Base-by-base conservation (phyloP, 2,329 filamentous ascomycete genomes). In the Bipolaris zeicola region DNA sequence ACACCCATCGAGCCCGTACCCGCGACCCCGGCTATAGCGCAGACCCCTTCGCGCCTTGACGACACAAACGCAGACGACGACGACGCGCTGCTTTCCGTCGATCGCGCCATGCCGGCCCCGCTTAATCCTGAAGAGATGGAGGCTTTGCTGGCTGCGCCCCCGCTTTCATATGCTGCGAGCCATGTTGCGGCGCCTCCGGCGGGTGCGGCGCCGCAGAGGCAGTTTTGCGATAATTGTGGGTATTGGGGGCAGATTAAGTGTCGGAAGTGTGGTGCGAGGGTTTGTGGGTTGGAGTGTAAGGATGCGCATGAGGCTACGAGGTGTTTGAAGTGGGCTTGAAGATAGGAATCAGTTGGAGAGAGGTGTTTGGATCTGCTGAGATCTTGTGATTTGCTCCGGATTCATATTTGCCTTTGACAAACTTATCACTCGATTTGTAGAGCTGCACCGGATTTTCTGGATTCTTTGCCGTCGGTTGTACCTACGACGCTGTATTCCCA, bases 221-320 rank as follows among this genome's bases (percentile, higher is more conserved):
- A 80, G 34, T 94, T 93, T 73, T 94, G 90, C 76, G 88, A 89
- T 70, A 86, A 92, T 31, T 94, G 90, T 70, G 90, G 90, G 13
- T 93, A 92, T 76, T 93, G 90, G 90, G 90, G 90, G 2, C 80
- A 87, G 38, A 87, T 91, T 43, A 84, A 83, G 74, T 94, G 90
- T 77, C 83, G 88, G 73, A 91, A 89, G 78, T 94, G 90, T 76
- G 89, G 89, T n/a, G 85, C 84, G 43, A 82, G 88, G 66, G 87
- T 91, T n/a, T 94, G 90, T 73, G 89, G 89, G 37, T 75, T 93
- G 63, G 87, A 90, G 57, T 93, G 90, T 68, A 81, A 92, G 66
- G 86, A 87, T 68, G 81, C 83, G 60, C 90, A 94, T 73, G 83
- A 87, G 51, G 88, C 90, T 74, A 89, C 89, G 65, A 83, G 91